Evolutionary conservation across 208 protist species (phyloP), one percentile per base, ranked within the genome.

Genomic region (Porcisia deanei): DNA sequence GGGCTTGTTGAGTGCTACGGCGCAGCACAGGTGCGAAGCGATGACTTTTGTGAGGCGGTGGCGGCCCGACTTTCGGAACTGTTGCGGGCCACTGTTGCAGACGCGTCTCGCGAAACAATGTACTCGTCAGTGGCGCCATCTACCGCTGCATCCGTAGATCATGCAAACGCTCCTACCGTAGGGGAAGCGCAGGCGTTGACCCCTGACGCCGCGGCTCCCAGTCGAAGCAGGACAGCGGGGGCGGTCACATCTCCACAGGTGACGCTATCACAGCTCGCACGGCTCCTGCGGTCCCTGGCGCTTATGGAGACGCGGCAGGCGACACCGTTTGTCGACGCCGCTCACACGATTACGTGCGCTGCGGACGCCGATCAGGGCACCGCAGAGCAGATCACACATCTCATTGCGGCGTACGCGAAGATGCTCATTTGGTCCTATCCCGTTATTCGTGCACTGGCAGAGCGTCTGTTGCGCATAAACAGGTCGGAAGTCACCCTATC

Each of bases 401-500:
- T 94, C 39, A 65, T 96, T 30, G 87, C 88, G 6, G 79, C 92
- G 20, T 96, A 90, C 45, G 81, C 90, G 20, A 90, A 90, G 73
- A 89, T 91, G 90, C 74, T 96, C 9, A 83, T 96, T 8, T 94
- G 89, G 90, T 85, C 93, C 61, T 96, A 92, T 58, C 81, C 72
- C 14, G 82, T 94, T 2, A 67, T 91, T 45, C 86, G 88, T 70
- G 82, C 85, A 7, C 70, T 96, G 68, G 80, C 89, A 30, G 85
- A 93, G 55, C 84, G 87, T 22, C 66, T 85, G 0, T 66, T 59
- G 14, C 63, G 69, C 30, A 65, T 80, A 3, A 16, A n/a, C 9
- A 64, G 55, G 30, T 75, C 68, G 16, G 76, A 83, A n/a, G 71
- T 90, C 43, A 74, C 84, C 1, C 73, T 94, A 12, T 58, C 58